phyloP scores from a whole-genome alignment of 2,329 filamentous ascomycete genomes.

The Penicillium sp. region DNA sequence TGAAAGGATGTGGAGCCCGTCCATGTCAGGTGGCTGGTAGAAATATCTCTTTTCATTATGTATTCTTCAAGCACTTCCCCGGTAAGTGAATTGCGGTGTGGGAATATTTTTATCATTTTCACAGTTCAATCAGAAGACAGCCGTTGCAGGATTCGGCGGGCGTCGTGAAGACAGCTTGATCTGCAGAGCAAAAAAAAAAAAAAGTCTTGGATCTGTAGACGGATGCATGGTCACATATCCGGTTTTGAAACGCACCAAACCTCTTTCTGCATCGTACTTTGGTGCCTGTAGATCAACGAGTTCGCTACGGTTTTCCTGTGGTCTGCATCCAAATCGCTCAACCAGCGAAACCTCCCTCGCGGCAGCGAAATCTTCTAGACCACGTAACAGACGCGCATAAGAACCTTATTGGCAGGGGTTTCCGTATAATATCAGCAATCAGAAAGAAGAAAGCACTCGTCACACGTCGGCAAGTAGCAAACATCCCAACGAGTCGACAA shows the following conservation, averaged over 20 bases:
- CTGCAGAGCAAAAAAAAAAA: no score
- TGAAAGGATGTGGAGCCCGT: not conserved
- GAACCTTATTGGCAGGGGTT: constrained; percentile 7
- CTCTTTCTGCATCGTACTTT: constrained; percentile 13
- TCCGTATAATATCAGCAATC: not conserved
- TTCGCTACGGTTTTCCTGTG: not conserved
- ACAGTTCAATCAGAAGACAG: constrained; percentile 1
- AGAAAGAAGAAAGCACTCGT: not conserved
- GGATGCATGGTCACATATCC: constrained; percentile 8
- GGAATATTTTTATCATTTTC: not conserved
- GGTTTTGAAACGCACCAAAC: constrained; percentile 1
- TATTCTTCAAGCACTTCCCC: not conserved
- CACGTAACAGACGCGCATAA: not conserved
- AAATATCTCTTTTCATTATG: not conserved
- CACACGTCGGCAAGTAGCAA: constrained; percentile 3
- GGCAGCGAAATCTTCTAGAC: not conserved
- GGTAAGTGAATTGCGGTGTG: constrained; percentile 14
- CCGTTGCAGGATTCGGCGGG: not conserved
- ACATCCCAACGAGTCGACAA: not conserved
- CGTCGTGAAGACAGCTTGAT: not conserved
- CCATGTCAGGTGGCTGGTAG: not conserved
- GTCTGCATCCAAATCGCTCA: not conserved
- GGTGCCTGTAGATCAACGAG: not conserved
- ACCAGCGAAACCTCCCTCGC: not conserved
- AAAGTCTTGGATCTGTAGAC: constrained; percentile 2